Evolutionary conservation across 495 filamentous ascomycete genomes (phyloP).

Genomic region (Neurospora sublineolata): DNA sequence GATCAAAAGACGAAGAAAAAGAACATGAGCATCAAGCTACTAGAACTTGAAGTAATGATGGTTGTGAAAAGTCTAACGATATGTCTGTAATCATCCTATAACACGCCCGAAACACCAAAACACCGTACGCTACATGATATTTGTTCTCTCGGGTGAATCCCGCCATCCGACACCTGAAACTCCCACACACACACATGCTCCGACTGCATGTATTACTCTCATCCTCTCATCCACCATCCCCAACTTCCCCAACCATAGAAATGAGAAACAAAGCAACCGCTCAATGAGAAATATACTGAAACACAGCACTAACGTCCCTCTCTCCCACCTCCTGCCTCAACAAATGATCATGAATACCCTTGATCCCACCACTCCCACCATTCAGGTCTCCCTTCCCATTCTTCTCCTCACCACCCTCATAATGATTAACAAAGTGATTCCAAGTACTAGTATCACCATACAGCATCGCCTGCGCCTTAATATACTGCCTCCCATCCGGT

Average conservation of each 20-base stretch:
- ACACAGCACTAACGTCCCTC: conserved; percentile 79
- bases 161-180: neutral
- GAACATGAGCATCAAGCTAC: neutral
- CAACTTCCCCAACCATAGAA: neutral
- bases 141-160: neutral
- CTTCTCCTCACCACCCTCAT: neutral
- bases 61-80: neutral
- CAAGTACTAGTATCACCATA: conserved; percentile 98
- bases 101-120: neutral
- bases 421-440: conserved; percentile 86
- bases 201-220: neutral
- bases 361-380: conserved; percentile 34
- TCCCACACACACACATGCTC: neutral
- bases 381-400: neutral
- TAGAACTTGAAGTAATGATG: neutral
- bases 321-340: conserved; percentile 76
- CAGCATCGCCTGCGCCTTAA: conserved; percentile 86
- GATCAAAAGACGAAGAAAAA: neutral
- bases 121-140: neutral
- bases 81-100: neutral
- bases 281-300: conserved; percentile 93
- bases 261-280: neutral
- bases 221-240: neutral
- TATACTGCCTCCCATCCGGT: conserved; percentile 69
- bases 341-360: conserved; percentile 80